Percentiles rank a stretch among this genome's conserved stretches.
These are phyloP conservation scores for Hylodesmum podocarpum DNA, from an alignment of 306 rosid genomes.

Conservation along the genomic window DNA sequence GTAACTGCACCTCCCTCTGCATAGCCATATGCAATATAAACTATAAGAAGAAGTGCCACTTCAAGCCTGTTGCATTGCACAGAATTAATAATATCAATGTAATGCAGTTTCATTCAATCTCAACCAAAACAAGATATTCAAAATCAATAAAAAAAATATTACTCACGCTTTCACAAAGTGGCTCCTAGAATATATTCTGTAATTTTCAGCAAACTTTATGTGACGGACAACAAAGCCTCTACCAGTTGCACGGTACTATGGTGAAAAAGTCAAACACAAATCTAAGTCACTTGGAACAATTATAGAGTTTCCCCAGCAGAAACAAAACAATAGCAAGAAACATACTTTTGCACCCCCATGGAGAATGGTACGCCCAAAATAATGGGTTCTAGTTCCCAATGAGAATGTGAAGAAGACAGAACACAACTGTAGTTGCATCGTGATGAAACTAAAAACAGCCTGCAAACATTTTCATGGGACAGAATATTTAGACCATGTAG, in stretches of 20 bases:
- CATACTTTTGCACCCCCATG: slow-evolving; percentile 98
- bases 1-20: slow-evolving; percentile 82
- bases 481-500: slow-evolving; percentile 1
- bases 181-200: slow-evolving; percentile 93
- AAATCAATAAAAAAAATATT: slow-evolving; percentile 15
- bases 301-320: background rate
- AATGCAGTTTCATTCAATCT: slow-evolving; percentile 15
- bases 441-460: slow-evolving; percentile 93
- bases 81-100: slow-evolving; percentile 17
- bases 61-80: slow-evolving; percentile 67
- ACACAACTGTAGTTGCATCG: slow-evolving; percentile 97
- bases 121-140: background rate
- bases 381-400: slow-evolving; percentile 93
- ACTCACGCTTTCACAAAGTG: slow-evolving; percentile 98
- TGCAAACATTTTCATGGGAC: slow-evolving; percentile 43
- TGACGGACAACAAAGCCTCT: slow-evolving; percentile 96
- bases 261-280: slow-evolving; percentile 24
- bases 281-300: slow-evolving; percentile 14
- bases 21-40: slow-evolving; percentile 81
- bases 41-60: slow-evolving; percentile 83
- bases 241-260: slow-evolving; percentile 97
- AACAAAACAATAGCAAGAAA: background rate
- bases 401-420: slow-evolving; percentile 99
- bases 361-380: slow-evolving; percentile 95
- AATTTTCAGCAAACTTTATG: slow-evolving; percentile 95